A percentile compares a stretch with the other conserved stretches of the same genome.
Conservation (phyloP, 345 rosid genomes). For the Psidium guajava region DNA sequence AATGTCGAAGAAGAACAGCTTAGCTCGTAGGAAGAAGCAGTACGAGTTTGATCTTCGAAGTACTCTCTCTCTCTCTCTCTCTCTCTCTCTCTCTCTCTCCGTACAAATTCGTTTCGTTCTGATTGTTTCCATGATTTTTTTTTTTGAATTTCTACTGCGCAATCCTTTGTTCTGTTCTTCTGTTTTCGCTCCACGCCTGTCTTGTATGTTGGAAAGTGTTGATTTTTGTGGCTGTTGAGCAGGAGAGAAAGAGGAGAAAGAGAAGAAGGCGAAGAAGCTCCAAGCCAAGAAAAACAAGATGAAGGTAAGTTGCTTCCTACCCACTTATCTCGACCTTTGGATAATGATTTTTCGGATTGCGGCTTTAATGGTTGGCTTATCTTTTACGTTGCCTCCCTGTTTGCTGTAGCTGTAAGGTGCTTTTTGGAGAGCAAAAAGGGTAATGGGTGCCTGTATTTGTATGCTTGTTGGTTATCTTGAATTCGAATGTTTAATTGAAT, state of each 20-base stretch:
- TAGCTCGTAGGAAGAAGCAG: conserved; percentile 69
- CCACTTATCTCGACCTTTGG: background rate
- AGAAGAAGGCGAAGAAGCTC: conserved; percentile 60
- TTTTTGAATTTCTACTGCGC: background rate
- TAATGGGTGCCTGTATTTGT: background rate
- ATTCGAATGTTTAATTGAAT: background rate
- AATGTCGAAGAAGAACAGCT: conserved; percentile 96
- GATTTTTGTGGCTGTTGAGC: background rate
- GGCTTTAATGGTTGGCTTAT: background rate
- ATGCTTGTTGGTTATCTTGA: background rate
- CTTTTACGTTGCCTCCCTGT: background rate
- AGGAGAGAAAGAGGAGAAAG: conserved; percentile 78
- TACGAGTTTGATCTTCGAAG: conserved; percentile 80
- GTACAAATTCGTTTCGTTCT: background rate
- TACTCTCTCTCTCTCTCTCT: conserved; percentile 7
- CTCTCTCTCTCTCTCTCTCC: background rate
- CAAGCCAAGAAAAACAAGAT: conserved; percentile 81
- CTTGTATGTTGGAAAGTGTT: background rate
- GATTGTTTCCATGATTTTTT: background rate
- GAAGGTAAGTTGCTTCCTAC: conserved; percentile 43
- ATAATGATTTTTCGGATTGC: background rate
- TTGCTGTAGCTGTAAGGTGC: background rate
- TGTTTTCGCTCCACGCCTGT: background rate
- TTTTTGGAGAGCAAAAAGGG: background rate
- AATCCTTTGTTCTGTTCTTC: background rate